A percentile compares a stretch with the other conserved stretches of the same genome.
Conservation (phyloP, 768 basidiomycete genomes). For the Tremella yokohamensis region DNA sequence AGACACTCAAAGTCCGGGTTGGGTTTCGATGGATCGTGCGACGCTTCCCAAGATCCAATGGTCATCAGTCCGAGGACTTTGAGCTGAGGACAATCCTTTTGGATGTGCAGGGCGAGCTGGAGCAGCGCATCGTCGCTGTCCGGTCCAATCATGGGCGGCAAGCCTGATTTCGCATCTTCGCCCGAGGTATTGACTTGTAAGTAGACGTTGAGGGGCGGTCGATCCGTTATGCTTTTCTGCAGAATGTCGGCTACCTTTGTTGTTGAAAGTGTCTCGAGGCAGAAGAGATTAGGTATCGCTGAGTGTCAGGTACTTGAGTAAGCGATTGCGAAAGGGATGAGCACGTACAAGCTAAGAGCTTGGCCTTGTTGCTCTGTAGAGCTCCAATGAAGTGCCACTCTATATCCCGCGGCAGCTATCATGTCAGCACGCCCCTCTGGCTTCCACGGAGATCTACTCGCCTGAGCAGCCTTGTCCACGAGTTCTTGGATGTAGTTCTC, state of each 20-base stretch:
- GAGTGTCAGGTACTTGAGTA: constrained; percentile 3
- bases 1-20: constrained; percentile 75
- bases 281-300: constrained; percentile 85
- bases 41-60: constrained; percentile 78
- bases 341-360: constrained; percentile 70
- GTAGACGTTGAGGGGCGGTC: constrained; percentile 70
- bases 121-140: constrained; percentile 54
- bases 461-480: constrained; percentile 74
- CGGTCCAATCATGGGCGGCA: constrained; percentile 58
- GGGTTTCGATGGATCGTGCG: constrained; percentile 57
- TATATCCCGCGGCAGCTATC: constrained; percentile 78
- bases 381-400: constrained; percentile 97
- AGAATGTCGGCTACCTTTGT: constrained; percentile 74
- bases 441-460: constrained; percentile 47
- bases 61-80: constrained; percentile 89
- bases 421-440: neutral
- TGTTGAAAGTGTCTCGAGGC: constrained; percentile 81
- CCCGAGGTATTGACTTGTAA: constrained; percentile 93
- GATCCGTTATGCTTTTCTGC: constrained; percentile 65
- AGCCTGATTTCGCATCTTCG: constrained; percentile 85
- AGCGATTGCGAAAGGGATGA: constrained; percentile 1
- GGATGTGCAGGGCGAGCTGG: constrained; percentile 66
- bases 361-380: constrained; percentile 89
- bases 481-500: constrained; percentile 97
- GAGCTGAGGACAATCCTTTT: constrained; percentile 69